Evolutionary conservation across 1,284 basidiomycete genomes (phyloP), one percentile per base, ranked within the genome.

Genomic region (Megacollybia platyphylla): DNA sequence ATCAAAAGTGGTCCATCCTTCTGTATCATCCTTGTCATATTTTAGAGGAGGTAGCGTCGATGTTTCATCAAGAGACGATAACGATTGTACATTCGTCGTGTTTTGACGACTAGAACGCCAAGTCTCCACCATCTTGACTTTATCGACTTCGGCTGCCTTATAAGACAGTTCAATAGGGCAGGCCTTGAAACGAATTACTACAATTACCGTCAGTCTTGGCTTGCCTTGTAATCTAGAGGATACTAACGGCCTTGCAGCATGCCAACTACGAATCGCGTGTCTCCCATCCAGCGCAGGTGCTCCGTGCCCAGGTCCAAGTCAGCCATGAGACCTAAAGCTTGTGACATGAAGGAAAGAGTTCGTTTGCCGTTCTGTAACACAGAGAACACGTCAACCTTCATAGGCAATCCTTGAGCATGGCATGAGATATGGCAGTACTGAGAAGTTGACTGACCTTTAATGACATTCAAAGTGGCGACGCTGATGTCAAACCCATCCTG

Each of bases 291-390:
- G 2, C 94, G 76, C 37, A 93, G 59, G 52, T 87, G 65, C 46
- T 97, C 92, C 0, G 92, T 97, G 11, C 88, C 83, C 37, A 88
- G 60, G 58, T 94, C 90, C 24, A 93, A 53, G 53, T 97, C 92
- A 7, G 93, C 90, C 79, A 96, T 88, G 28, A 98, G 68, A 0
- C 94, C 94, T 13, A 92, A 60, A 0, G 87, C 78, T 58, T 89
- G 83, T 0, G 87, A 82, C 67, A 97, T 79, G 69, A 92, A 97
- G 7, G 87, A 88, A 53, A 90, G 76, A n/a, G 71, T 70, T n/a
- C 71, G 66, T 48, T 70, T 75, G 40, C 68, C 73, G 5, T 70
- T 68, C 53, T 92, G 87, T 0, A 71, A 78, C 31, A 96, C 61
- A 0, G 87, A 87, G 57, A 86, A 88, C 18, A 96, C 56, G 58